Evolutionary conservation across 768 basidiomycete genomes (phyloP), one percentile per base, ranked within the genome.

Genomic region (Amanita jacksonii): DNA sequence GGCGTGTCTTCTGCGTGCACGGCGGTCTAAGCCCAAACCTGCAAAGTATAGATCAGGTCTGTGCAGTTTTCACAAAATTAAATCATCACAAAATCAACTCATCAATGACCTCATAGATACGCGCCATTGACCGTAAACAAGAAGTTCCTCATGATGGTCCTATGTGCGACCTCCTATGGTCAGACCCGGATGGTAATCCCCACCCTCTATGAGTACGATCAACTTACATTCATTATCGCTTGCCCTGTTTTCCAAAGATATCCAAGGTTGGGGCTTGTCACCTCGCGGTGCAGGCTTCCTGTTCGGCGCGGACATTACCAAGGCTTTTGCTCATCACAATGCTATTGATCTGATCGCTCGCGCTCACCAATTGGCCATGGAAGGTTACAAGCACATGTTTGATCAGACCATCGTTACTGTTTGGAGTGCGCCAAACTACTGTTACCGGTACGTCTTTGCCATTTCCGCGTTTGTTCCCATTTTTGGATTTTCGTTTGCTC

Each of bases 81-180:
- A n/a, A n/a, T n/a, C n/a, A n/a, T n/a, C n/a, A 25, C 20, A 34
- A 35, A 38, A 36, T 30, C 45, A 18, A 33, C 28, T 33, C 5
- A 12, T 37, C 24, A 16, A 25, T 27, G 37, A 34, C 8, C 43
- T 30, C 48, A 41, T 60, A 87, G 92, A 97, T 98, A 53, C 85
- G 94, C 40, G 74, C 81, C 28, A 94, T 98, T 54, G 93, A 97
- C 68, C 68, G 94, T 25, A 92, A 93, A 61, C 91, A 94, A 62
- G 94, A 98, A 59, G 94, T 98, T 18, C 94, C 94, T 20, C 94
- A 98, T 61, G 94, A 98, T 58, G 94, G 94, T 9, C 82, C 92
- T 6, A 97, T 98, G 94, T 98, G 94, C 57, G 94, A 98, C 64
- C 69, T 98, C 2, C 70, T 98, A n/a, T 98, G 94, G 94, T 96